phyloP scores from a whole-genome alignment of 2,329 filamentous ascomycete genomes.

The Geoglossum cookeanum region DNA sequence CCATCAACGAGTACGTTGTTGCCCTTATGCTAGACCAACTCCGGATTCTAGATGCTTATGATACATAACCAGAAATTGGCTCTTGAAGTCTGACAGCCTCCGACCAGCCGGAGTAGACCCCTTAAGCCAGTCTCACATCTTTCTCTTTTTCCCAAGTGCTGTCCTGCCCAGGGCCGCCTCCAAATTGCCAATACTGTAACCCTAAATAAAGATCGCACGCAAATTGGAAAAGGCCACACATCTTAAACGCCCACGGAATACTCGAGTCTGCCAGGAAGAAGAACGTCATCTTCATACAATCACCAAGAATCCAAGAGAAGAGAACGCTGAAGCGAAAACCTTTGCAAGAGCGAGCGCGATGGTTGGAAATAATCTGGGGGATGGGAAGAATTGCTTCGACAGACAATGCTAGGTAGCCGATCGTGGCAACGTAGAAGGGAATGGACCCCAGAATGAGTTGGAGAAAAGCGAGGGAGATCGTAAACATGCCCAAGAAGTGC shows the following conservation, averaged over 20 bases:
- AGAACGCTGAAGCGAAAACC: conserved; percentile 62
- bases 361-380: conserved; percentile 58
- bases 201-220: conserved; percentile 57
- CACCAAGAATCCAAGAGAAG: conserved; percentile 59
- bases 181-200: conserved; percentile 54
- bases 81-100: neutral
- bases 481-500: conserved; percentile 54
- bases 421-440: conserved; percentile 41
- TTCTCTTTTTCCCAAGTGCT: neutral
- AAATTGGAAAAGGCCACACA: conserved; percentile 67
- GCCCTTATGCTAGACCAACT: neutral
- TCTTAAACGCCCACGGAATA: conserved; percentile 63
- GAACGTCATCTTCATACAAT: conserved; percentile 61
- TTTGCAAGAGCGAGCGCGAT: conserved; percentile 47
- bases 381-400: conserved; percentile 69
- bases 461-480: conserved; percentile 37
- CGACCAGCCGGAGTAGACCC: neutral
- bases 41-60: neutral
- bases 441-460: conserved; percentile 48
- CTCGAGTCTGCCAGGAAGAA: conserved; percentile 58
- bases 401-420: conserved; percentile 57
- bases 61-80: neutral
- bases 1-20: neutral
- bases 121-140: neutral
- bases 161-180: conserved; percentile 25